Base-by-base conservation (phyloP, 139 green algal genomes). In the Spirogloea muscicola region DNA sequence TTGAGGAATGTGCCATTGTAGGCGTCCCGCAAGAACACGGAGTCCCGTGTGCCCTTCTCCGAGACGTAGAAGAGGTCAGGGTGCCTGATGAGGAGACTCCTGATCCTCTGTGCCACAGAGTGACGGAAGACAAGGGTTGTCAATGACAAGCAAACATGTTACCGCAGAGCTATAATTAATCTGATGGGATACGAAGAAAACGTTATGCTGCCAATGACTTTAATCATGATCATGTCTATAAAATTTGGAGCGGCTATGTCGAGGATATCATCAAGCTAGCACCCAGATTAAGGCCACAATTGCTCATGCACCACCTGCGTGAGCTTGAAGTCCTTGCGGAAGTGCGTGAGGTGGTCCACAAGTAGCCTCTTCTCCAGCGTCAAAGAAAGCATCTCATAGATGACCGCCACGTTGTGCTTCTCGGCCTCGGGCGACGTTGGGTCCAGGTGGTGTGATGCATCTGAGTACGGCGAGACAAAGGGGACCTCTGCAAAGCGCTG, bases 11-110 rank as follows among this genome's bases (percentile, higher is more conserved):
- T 39, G 13, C 67, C 67, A 33, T 76, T 59, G 43, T 79, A 79
- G 31, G 59, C 61, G 34, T 79, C 70, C 21, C 70, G 21, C 49
- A 79, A 27, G 18, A 79, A 79, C 58, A 79, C 70, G 9, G 63
- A 66, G 43, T 79, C n/a, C 29, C 70, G 25, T 3, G 40, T 13
- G 9, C 70, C 70, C 46, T 79, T 79, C 37, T 68, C 40, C 27
- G 60, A 75, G 3, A 79, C 70, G 46, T 79, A 79, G 31, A 79
- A 79, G 27, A 79, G 7, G 10, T 79, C 70, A 13, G 59, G 70
- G 43, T 79, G 70, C 25, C 70, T 41, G 13, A 79, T 2, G 10
- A 79, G 37, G 33, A 79, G 62, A 5, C 31, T 21, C 7, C 31
- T 46, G 3, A 71, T 58, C 21, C 46, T 55, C 46, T 55, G n/a